Conservation (phyloP, 2,329 filamentous ascomycete genomes). For the Aspergillus oerlinghausenensis region DNA sequence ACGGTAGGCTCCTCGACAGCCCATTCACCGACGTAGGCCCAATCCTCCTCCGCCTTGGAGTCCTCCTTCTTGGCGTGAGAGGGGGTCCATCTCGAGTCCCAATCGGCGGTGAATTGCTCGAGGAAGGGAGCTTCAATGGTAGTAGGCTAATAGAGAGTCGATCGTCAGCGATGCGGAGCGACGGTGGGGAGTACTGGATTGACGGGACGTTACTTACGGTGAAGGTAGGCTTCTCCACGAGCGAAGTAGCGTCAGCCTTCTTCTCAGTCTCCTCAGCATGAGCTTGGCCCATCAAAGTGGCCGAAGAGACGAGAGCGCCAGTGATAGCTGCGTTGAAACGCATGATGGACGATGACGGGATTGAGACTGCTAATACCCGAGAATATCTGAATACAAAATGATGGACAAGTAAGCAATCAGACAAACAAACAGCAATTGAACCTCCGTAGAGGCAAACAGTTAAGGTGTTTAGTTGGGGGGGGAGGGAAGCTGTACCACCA, state of each 20-base stretch:
- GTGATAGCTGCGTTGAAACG: constrained; percentile 77
- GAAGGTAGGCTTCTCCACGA: constrained; percentile 71
- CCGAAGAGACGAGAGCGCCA: constrained; percentile 64
- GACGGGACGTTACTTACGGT: constrained; percentile 60
- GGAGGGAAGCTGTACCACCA: constrained; percentile 10
- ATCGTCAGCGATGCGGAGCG: constrained; percentile 11
- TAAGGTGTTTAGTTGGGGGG: neutral
- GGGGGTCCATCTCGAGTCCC: constrained; percentile 88
- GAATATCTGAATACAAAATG: constrained; percentile 3
- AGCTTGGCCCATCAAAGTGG: constrained; percentile 62
- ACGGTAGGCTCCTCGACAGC: constrained; percentile 88
- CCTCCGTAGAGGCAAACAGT: constrained; percentile 13
- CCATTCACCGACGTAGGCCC: constrained; percentile 97
- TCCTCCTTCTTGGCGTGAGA: constrained; percentile 97
- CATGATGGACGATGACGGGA: constrained; percentile 53
- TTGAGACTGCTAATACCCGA: neutral
- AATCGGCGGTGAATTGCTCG: constrained; percentile 97
- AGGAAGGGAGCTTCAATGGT: constrained; percentile 88
- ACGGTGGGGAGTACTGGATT: constrained; percentile 7
- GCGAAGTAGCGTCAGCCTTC: constrained; percentile 47
- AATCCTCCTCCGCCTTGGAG: constrained; percentile 75
- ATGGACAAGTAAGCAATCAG: constrained; percentile 16
- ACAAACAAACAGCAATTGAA: constrained; percentile 14
- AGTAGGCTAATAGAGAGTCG: constrained; percentile 61
- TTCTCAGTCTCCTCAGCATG: constrained; percentile 66